Evolutionary conservation across 75 land plant species (phyloP), one percentile per base, ranked within the genome.

Genomic region (Cupressus sempervirens): DNA sequence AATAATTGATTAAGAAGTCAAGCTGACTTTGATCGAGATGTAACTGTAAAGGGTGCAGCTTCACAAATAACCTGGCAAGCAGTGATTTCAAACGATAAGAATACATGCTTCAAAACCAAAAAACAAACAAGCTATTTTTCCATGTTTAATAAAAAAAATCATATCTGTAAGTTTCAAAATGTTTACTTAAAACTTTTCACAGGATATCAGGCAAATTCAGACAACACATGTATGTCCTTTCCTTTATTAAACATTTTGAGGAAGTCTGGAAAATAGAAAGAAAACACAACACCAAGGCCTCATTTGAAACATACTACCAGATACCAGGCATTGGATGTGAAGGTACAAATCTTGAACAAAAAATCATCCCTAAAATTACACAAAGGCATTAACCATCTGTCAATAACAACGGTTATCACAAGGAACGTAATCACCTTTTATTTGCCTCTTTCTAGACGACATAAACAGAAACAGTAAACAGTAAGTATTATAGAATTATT

Each of bases 21-120:
- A 98, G 88, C 76, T 98, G 98, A 80, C 86, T 87, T 85, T 98
- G 99, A 89, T 95, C 96, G 83, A 98, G 93, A 89, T 98, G 99
- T 87, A 98, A 82, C 38, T 88, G 87, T 52, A 98, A 65, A 23
- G 99, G 99, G 38, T 92, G 92, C 40, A 98, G 77, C 67, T 92
- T 88, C 86, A 98, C 79, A 26, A 76, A 84, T 35, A 98, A 82
- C 86, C 98, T 98, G 95, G 36, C 84, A 56, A 83, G 56, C 26
- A 89, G 34, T 34, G 38, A 84, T 35, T 46, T 43, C 29, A 43
- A 67, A 13, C 26, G 7, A 70, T 70, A 10, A 70, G 74, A 13
- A 70, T 13, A 23, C 74, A 10, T 70, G 13, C 14, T 14, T 70
- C 35, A 9, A 70, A 30, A 11, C 32, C 3, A 10, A 11, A 32